Evolutionary conservation across 1,284 basidiomycete species (phyloP), one percentile per base, ranked within the genome.

Genomic region (Vanrija pseudolonga): DNA sequence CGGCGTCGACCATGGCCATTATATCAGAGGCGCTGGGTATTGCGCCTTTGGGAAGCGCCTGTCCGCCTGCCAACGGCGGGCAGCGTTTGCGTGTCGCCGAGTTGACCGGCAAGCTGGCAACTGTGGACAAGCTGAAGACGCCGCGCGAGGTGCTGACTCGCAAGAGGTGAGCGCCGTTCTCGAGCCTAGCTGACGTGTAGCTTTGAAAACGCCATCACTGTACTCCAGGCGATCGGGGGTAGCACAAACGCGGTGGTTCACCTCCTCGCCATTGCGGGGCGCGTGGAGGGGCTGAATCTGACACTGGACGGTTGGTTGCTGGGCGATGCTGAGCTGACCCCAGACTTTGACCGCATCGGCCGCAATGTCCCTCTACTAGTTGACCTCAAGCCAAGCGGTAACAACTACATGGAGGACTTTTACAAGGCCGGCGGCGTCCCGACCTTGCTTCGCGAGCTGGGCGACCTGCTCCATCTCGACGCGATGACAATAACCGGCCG

Each of bases 221-320:
- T 79, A 32, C 70, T 77, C 2, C 77, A 76, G 44, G 71, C 77
- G 2, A 57, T 80, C 15, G 78, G 78, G 7, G 78, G 78, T 4
- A 76, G 72, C 28, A 80, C 78, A 19, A 80, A 80, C 46, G 73
- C 77, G 1, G 68, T 79, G 9, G 72, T 79, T 1, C 78, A 79
- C 52, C 64, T 79, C 0, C 63, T 79, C 24, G 78, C 78, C 2
- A 76, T 79, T 12, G 78, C 78, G 0, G 74, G 77, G 12, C 65
- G 77, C 0, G 67, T 73, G 11, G 44, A 64, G 19, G 74, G 71
- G 14, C 57, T 79, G 14, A 57, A 76, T 8, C 58, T 80, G 12
- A 73, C 71, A 8, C 71, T 78, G 23, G 74, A 77, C 45, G 77
- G 62, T 64, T 26, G 18, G 62, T 24, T 8, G 15, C 15, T 2